Evolutionary conservation across 345 rosid species (phyloP).

Genomic region (Bruguiera parviflora): DNA sequence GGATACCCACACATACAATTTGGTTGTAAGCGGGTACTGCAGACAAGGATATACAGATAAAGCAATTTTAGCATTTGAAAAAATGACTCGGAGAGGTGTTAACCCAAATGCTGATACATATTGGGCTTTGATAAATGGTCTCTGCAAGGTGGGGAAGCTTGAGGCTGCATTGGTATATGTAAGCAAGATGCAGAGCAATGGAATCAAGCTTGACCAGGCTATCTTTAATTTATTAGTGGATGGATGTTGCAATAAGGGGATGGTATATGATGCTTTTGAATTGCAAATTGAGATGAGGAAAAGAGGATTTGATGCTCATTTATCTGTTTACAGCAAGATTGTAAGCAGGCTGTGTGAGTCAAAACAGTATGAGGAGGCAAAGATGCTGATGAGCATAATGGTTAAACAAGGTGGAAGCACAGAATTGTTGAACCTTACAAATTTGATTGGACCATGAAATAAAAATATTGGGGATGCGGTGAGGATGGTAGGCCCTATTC

Average conservation of each 20-base stretch:
- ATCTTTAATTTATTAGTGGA: slow-evolving; percentile 31
- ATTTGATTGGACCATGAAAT: not conserved
- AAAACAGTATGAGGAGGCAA: slow-evolving; percentile 26
- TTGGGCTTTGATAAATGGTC: slow-evolving; percentile 38
- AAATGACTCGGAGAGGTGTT: slow-evolving; percentile 40
- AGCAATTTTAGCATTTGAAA: slow-evolving; percentile 29
- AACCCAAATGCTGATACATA: slow-evolving; percentile 39
- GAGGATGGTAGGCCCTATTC: not conserved
- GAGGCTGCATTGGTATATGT: slow-evolving; percentile 31
- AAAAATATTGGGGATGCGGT: not conserved
- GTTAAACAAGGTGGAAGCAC: slow-evolving; percentile 25
- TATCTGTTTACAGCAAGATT: slow-evolving; percentile 14
- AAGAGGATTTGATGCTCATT: slow-evolving; percentile 33
- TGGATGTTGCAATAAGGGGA: slow-evolving; percentile 36
- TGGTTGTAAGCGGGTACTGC: slow-evolving; percentile 36
- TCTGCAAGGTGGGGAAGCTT: slow-evolving; percentile 37
- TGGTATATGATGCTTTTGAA: slow-evolving; percentile 35
- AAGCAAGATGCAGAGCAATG: slow-evolving; percentile 34
- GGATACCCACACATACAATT: slow-evolving; percentile 42
- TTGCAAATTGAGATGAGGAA: slow-evolving; percentile 38
- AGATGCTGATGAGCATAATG: slow-evolving; percentile 28
- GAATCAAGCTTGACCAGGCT: slow-evolving; percentile 38
- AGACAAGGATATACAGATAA: slow-evolving; percentile 31
- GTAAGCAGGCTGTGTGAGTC: slow-evolving; percentile 24
- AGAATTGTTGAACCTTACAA: not conserved